Percentiles rank a stretch among this genome's conserved stretches.
Evolutionary conservation across 345 rosid genomes (phyloP).

Genomic region (Salix brachista): DNA sequence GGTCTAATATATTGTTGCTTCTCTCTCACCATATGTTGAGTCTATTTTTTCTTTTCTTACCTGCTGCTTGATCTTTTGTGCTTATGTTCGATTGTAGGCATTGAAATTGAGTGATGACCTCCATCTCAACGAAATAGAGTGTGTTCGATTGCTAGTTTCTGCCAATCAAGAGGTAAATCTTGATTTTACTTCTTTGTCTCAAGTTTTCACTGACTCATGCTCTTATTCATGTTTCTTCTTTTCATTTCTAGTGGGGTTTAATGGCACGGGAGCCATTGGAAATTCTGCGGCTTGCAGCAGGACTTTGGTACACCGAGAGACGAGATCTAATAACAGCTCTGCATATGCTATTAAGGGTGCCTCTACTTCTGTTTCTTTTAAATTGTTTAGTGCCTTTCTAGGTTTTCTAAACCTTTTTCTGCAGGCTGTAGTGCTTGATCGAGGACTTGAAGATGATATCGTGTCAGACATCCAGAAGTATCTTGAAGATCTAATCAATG

Average conservation of each 20-base stretch:
- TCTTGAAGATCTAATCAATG: constrained; percentile 64
- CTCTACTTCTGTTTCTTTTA: constrained; percentile 7
- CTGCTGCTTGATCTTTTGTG: constrained; percentile 10
- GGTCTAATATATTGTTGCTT: not conserved
- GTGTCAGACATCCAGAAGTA: constrained; percentile 68
- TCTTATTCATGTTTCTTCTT: constrained; percentile 4
- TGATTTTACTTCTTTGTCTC: constrained; percentile 20
- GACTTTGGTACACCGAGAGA: constrained; percentile 95
- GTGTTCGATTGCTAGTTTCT: constrained; percentile 74
- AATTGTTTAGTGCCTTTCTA: constrained; percentile 8
- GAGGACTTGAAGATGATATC: constrained; percentile 67
- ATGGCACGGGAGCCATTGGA: constrained; percentile 79
- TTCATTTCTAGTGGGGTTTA: constrained; percentile 60
- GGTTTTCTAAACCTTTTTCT: constrained; percentile 19
- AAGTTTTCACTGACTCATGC: not conserved
- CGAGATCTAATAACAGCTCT: constrained; percentile 75
- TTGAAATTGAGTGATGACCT: constrained; percentile 85
- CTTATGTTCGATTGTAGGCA: constrained; percentile 39
- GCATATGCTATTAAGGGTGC: constrained; percentile 72
- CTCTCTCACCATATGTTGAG: not conserved
- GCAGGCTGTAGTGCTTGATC: constrained; percentile 92
- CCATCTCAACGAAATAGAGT: constrained; percentile 84
- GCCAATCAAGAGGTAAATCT: constrained; percentile 81
- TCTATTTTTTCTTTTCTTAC: not conserved
- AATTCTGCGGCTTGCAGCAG: constrained; percentile 83